Evolutionary conservation across 345 rosid genomes (phyloP).

Genomic region (Carallia brachiata): DNA sequence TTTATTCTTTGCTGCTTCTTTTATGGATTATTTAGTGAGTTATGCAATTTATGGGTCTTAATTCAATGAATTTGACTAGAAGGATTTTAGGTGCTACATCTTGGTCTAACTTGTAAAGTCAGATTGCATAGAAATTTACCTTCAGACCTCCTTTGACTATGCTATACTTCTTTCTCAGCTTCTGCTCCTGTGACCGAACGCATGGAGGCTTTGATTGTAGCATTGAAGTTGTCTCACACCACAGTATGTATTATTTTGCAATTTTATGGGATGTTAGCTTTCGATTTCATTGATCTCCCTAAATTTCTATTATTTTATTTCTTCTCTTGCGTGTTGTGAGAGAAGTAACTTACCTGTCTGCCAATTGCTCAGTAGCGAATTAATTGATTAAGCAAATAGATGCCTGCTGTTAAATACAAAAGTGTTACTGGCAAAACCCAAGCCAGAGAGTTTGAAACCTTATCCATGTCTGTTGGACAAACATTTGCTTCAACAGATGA

Average conservation of each 20-base stretch:
- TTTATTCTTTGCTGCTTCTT: not conserved
- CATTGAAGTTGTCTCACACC: constrained; percentile 67
- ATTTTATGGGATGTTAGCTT: not conserved
- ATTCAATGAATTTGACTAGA: not conserved
- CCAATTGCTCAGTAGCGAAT: too few relatives aligned
- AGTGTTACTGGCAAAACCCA: not conserved
- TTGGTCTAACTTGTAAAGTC: constrained; percentile 3
- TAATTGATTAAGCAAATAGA: too few relatives aligned
- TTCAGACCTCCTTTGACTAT: constrained; percentile 4
- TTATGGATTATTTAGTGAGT: not conserved
- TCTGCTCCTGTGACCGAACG: constrained; percentile 77
- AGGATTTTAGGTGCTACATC: not conserved
- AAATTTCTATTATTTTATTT: not conserved
- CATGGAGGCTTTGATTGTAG: constrained; percentile 99
- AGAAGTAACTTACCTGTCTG: not conserved
- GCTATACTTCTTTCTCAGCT: constrained; percentile 50
- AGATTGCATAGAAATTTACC: constrained; percentile 3
- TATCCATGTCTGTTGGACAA: not conserved
- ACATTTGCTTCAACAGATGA: not conserved
- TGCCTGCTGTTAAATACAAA: not conserved
- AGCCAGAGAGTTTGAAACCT: not conserved
- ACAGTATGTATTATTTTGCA: constrained; percentile 39
- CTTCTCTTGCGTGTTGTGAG: not conserved
- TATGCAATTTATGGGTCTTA: too few relatives aligned
- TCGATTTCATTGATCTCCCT: too few relatives aligned